Percentiles rank a stretch among this genome's conserved stretches.
These are phyloP conservation scores for Orbilia ellipsospora DNA, from an alignment of 2,329 filamentous ascomycete genomes.

Conservation along the genomic window DNA sequence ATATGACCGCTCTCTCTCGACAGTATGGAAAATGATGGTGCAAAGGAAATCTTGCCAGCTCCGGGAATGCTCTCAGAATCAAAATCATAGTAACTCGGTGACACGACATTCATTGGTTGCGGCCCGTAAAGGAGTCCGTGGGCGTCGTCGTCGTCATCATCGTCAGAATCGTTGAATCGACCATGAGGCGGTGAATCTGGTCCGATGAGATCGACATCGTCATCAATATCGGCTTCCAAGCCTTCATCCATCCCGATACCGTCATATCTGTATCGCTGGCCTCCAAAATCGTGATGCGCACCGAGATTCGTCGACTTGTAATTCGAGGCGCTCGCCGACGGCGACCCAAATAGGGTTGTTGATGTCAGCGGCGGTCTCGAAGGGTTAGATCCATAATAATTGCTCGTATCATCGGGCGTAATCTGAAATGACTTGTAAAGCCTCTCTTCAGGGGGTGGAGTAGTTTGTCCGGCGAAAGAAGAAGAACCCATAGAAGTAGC, in stretches of 20 bases:
- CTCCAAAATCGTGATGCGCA: slow-evolving; percentile 46
- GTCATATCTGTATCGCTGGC: slow-evolving; percentile 16
- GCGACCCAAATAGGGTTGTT: slow-evolving; percentile 39
- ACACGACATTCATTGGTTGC: slow-evolving; percentile 26
- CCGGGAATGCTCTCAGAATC: slow-evolving; percentile 52
- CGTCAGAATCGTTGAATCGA: slow-evolving; percentile 39
- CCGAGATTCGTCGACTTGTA: slow-evolving; percentile 20
- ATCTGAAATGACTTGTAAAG: slow-evolving; percentile 43
- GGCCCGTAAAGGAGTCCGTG: slow-evolving; percentile 29
- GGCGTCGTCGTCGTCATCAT: slow-evolving; percentile 48
- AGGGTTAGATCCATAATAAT: slow-evolving; percentile 31
- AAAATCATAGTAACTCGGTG: slow-evolving; percentile 36
- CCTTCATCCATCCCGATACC: slow-evolving; percentile 38
- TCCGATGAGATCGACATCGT: slow-evolving; percentile 22
- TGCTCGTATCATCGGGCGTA: slow-evolving; percentile 33
- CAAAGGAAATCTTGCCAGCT: slow-evolving; percentile 45
- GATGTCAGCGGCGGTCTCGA: slow-evolving; percentile 33
- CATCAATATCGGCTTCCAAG: slow-evolving; percentile 43
- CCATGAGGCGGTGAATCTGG: slow-evolving; percentile 22
- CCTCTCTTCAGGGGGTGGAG: slow-evolving; percentile 46
- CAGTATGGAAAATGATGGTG: slow-evolving; percentile 41
- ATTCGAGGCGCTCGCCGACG: slow-evolving; percentile 11
- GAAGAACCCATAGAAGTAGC: slow-evolving; percentile 5
- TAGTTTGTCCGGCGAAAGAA: slow-evolving; percentile 34
- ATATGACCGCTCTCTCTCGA: slow-evolving; percentile 31